Evolutionary conservation across 2,329 filamentous ascomycete species (phyloP), one percentile per base, ranked within the genome.

Genomic region (Lachnellula arida): DNA sequence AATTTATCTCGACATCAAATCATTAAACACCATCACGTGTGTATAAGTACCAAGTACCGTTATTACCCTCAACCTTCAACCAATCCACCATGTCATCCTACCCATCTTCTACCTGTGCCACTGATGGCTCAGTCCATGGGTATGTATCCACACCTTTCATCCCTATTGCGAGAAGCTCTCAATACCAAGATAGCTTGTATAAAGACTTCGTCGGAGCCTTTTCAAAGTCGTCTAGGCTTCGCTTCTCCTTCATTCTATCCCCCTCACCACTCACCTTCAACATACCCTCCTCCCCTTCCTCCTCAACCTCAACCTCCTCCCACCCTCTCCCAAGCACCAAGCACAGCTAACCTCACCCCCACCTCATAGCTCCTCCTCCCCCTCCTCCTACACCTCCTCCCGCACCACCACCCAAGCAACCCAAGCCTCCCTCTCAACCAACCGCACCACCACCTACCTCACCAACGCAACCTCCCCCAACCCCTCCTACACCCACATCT

Each of bases 51-150:
- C 7, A 44, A 23, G n/a, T 23, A 19, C 2, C 23, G 4, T 14
- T 44, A 44, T 32, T 9, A 8, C 28, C 8, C 42, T 9, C 14
- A n/a, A 40, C 37, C 37, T 40, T 6, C 14, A 39, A 39, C 5
- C 37, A 40, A 44, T 19, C 42, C 23, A 48, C 22, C 67, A 60
- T 60, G 57, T 52, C 54, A 34, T 53, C 50, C 32, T 42, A 48
- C 34, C 19, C 49, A 23, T 57, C 39, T 14, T 60, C 57, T 17
- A 57, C 46, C n/a, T 55, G 46, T 23, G 57, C 54, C 1, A 57
- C 53, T 19, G 46, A 55, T 43, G 54, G 57, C 4, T 60, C 57
- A 5, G 48, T 17, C 15, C 28, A 51, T 32, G 42, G 39, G 47
- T 55, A 49, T n/a, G 46, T 46, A 12, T 17, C 17, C 17, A 7